These are phyloP conservation scores for Acer negundo DNA, from an alignment of 345 rosid genomes.

Conservation along the genomic window DNA sequence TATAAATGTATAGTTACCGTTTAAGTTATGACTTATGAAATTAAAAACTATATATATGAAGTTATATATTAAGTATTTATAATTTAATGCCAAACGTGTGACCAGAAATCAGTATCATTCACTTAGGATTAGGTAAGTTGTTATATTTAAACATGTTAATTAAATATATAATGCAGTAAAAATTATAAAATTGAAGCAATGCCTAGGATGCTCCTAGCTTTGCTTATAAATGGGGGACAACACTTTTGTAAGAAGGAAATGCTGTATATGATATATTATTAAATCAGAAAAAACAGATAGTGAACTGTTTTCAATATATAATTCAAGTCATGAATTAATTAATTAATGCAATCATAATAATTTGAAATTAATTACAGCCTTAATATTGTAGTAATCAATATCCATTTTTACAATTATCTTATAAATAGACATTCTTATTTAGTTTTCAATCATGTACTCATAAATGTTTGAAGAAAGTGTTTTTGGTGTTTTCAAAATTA, in stretches of 20 bases:
- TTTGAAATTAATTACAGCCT: too few species aligned
- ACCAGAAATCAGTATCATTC: too few species aligned
- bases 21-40: too few species aligned
- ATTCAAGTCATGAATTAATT: conserved; percentile 3
- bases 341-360: not conserved
- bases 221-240: conserved; percentile 28
- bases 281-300: not conserved
- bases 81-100: too few species aligned
- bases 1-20: too few species aligned
- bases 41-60: too few species aligned
- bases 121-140: not conserved
- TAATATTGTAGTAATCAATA: too few species aligned
- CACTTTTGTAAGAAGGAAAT: conserved; percentile 15
- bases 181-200: conserved; percentile 9
- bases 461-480: too few species aligned
- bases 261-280: conserved; percentile 7
- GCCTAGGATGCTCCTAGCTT: conserved; percentile 35
- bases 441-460: not conserved
- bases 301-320: not conserved
- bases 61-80: too few species aligned
- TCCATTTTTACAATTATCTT: too few species aligned
- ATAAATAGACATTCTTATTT: too few species aligned
- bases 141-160: not conserved
- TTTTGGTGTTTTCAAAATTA: too few species aligned
- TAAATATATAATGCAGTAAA: not conserved